These are phyloP conservation scores for Zopfia rhizophila DNA, from an alignment of 2,329 filamentous ascomycete genomes.

Conservation along the genomic window DNA sequence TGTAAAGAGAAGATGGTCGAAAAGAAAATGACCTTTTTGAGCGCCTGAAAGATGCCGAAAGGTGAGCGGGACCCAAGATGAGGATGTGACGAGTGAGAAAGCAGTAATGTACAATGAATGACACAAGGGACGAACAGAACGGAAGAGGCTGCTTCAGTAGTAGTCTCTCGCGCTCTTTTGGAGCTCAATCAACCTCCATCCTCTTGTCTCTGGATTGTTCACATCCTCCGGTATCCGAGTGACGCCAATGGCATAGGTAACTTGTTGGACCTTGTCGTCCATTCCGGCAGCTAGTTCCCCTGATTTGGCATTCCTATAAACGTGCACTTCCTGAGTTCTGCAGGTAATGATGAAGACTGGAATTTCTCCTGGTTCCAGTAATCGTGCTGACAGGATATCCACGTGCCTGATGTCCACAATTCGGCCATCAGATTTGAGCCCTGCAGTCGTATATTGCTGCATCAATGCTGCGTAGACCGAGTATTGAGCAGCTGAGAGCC, in stretches of 20 bases:
- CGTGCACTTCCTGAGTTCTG: constrained; percentile 96
- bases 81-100: constrained; percentile 21
- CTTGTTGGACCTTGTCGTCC: constrained; percentile 98
- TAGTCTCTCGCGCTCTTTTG: constrained; percentile 98
- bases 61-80: constrained; percentile 25
- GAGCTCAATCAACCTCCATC: constrained; percentile 97
- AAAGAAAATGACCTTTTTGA: constrained; percentile 30
- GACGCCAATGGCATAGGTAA: constrained; percentile 97
- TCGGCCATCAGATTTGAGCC: constrained; percentile 91
- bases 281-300: constrained; percentile 92
- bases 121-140: neutral
- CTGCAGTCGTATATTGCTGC: constrained; percentile 93
- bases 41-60: constrained; percentile 44
- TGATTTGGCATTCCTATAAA: constrained; percentile 92
- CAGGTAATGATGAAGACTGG: constrained; percentile 98
- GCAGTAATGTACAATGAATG: constrained; percentile 20
- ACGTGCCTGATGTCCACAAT: constrained; percentile 96
- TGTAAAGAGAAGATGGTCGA: constrained; percentile 10
- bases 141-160: constrained; percentile 61
- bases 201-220: constrained; percentile 94
- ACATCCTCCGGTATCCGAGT: constrained; percentile 95
- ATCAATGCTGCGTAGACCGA: constrained; percentile 97
- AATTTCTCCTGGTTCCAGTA: constrained; percentile 85
- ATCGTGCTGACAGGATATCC: constrained; percentile 82
- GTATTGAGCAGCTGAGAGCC: constrained; percentile 96